phyloP scores from a whole-genome alignment of 1,284 basidiomycete species.

The Irpex rosettiformis region DNA sequence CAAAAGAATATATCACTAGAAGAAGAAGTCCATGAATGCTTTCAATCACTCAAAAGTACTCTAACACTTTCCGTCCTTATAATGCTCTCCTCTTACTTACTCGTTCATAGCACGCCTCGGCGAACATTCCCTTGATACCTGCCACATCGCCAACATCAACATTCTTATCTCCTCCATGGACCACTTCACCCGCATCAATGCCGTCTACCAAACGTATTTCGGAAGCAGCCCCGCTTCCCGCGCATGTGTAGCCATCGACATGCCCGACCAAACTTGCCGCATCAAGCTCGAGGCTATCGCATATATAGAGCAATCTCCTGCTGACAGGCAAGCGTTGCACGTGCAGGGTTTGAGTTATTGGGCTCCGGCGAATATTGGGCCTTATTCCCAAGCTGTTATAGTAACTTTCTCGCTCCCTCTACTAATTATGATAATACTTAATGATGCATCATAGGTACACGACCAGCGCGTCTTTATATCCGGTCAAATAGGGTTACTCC shows the following conservation, averaged over 20 bases:
- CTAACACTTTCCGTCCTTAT: neutral
- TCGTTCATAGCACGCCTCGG: conserved; percentile 44
- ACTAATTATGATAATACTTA: neutral
- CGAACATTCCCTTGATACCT: conserved; percentile 44
- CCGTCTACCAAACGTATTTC: conserved; percentile 78
- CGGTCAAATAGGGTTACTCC: conserved; percentile 92
- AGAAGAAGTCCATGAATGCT: conserved; percentile 64
- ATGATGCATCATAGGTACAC: conserved; percentile 2
- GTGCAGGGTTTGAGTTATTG: conserved; percentile 96
- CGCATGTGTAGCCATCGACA: conserved; percentile 83
- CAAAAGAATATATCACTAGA: conserved; percentile 38
- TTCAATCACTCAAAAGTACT: conserved; percentile 53
- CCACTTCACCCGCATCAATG: conserved; percentile 73
- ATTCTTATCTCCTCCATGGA: conserved; percentile 84
- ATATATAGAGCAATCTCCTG: conserved; percentile 37
- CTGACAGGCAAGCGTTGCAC: conserved; percentile 75
- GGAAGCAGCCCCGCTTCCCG: conserved; percentile 90
- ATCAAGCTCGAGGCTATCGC: conserved; percentile 80
- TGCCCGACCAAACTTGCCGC: conserved; percentile 48
- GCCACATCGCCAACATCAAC: conserved; percentile 76
- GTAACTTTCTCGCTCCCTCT: conserved; percentile 40
- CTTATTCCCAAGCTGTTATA: conserved; percentile 91
- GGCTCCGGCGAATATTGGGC: conserved; percentile 99
- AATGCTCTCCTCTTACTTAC: conserved; percentile 1
- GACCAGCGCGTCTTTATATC: conserved; percentile 81